Conservation (phyloP, 2,329 filamentous ascomycete species). For the Rutstroemia sydowiana region DNA sequence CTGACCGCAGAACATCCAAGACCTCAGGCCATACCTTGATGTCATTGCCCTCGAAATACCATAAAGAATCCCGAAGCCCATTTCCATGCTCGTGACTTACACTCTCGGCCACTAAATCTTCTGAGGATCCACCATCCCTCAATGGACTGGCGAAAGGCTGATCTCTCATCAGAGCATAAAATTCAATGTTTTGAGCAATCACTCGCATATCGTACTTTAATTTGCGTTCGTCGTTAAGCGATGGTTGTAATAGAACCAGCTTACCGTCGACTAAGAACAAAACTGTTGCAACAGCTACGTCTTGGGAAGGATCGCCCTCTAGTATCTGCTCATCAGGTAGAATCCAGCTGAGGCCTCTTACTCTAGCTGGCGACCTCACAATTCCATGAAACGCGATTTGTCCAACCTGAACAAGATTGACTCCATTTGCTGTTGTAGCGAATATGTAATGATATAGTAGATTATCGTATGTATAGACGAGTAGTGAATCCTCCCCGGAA, state of each 20-base stretch:
- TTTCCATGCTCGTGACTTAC: conserved; percentile 20
- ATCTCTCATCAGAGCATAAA: conserved; percentile 87
- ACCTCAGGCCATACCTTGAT: conserved; percentile 87
- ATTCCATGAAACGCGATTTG: conserved; percentile 98
- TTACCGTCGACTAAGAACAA: conserved; percentile 97
- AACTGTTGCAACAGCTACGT: conserved; percentile 88
- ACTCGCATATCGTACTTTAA: conserved; percentile 98
- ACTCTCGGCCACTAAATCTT: conserved; percentile 14
- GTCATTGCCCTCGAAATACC: conserved; percentile 85
- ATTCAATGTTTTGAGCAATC: conserved; percentile 92
- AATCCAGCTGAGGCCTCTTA: conserved; percentile 92
- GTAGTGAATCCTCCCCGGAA: conserved; percentile 85
- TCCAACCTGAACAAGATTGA: conserved; percentile 84
- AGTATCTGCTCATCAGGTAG: conserved; percentile 81
- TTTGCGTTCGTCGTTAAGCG: conserved; percentile 70
- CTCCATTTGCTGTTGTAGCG: conserved; percentile 56
- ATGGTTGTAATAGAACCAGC: conserved; percentile 83
- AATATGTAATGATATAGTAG: conserved; percentile 93
- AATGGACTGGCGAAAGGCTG: conserved; percentile 42
- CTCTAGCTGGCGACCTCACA: conserved; percentile 83
- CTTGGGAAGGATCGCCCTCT: conserved; percentile 89
- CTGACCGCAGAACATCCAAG: conserved; percentile 70
- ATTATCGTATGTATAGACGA: conserved; percentile 97
- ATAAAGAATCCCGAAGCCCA: conserved; percentile 73
- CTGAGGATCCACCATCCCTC: conserved; percentile 9